phyloP scores from a whole-genome alignment of 805 yeast species.

The Spencermartinsiella europaea region DNA sequence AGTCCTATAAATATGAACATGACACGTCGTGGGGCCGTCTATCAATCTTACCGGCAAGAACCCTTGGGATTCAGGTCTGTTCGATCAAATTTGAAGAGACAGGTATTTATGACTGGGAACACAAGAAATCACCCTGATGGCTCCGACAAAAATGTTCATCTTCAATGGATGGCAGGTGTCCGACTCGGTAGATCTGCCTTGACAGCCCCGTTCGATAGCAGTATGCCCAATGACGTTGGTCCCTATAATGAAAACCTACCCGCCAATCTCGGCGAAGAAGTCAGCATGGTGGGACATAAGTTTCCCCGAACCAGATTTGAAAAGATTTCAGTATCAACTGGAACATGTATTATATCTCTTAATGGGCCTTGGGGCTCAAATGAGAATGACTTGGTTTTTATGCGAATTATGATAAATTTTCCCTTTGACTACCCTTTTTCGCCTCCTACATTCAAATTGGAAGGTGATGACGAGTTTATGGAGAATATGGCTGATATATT shows the following conservation, averaged over 20 bases:
- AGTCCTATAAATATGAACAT: constrained; percentile 35
- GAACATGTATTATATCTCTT: constrained; percentile 68
- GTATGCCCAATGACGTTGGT: constrained; percentile 16
- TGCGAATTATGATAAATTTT: constrained; percentile 64
- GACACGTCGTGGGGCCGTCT: constrained; percentile 40
- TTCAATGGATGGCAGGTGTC: constrained; percentile 93
- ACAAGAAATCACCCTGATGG: constrained; percentile 27
- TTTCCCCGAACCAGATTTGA: constrained; percentile 86
- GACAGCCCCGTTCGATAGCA: constrained; percentile 20
- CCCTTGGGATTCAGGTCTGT: constrained; percentile 30
- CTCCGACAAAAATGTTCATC: constrained; percentile 47
- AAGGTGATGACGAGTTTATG: constrained; percentile 69
- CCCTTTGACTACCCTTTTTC: constrained; percentile 69
- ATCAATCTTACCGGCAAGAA: constrained; percentile 48
- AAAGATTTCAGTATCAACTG: constrained; percentile 81
- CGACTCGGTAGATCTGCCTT: constrained; percentile 57
- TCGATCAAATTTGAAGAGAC: constrained; percentile 4
- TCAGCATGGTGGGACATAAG: constrained; percentile 78
- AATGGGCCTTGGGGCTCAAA: constrained; percentile 67
- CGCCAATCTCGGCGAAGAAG: constrained; percentile 84
- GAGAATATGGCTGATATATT: constrained; percentile 48
- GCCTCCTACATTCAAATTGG: constrained; percentile 59
- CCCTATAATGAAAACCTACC: constrained; percentile 26
- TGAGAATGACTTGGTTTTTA: constrained; percentile 50
- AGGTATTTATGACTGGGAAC: constrained; percentile 18